Evolutionary conservation across 768 basidiomycete genomes (phyloP), one percentile per base, ranked within the genome.

Genomic region (Candolleomyces aberdarensis): DNA sequence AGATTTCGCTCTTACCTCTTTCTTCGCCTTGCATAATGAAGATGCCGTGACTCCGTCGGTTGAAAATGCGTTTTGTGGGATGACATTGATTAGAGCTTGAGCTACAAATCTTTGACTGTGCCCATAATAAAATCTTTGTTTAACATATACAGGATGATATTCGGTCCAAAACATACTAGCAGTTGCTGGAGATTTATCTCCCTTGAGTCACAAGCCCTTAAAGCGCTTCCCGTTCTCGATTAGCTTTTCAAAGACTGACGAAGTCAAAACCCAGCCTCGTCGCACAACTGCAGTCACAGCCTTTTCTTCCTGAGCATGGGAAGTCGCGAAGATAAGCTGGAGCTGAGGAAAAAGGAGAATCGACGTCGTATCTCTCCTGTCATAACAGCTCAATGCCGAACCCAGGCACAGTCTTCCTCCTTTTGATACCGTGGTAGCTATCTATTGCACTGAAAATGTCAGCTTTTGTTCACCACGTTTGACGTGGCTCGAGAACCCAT

Each of bases 81-180:
- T 89, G 9, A 87, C 80, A 62, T 89, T 90, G 67, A 99, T 87
- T 44, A 98, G 85, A 0, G 96, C 93, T 70, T 99, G 97, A 0
- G 95, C 92, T 4, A 95, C 84, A 72, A 89, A 95, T n/a, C n/a
- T n/a, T n/a, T n/a, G 74, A 98, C 97, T 41, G 90, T 96, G 20
- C 96, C 95, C 56, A n/a, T 8, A 20, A 8, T 39, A 39, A 5
- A n/a, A n/a, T n/a, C n/a, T 40, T 96, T 65, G 11, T 57, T 14
- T 39, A 40, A 15, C 10, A 57, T 55, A 26, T 11, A 61, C 10
- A 31, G 54, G 6, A 20, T 26, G 26, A 41, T 31, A 20, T 43
- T 22, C n/a, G 51, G 36, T 46, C 7, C 13, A 19, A 39, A 43
- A 53, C 79, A 54, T 62, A 90, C 92, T n/a, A n/a, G n/a, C 88